phyloP scores from a whole-genome alignment of 2,329 filamentous ascomycete species.

The Hymenoscyphus linearis region DNA sequence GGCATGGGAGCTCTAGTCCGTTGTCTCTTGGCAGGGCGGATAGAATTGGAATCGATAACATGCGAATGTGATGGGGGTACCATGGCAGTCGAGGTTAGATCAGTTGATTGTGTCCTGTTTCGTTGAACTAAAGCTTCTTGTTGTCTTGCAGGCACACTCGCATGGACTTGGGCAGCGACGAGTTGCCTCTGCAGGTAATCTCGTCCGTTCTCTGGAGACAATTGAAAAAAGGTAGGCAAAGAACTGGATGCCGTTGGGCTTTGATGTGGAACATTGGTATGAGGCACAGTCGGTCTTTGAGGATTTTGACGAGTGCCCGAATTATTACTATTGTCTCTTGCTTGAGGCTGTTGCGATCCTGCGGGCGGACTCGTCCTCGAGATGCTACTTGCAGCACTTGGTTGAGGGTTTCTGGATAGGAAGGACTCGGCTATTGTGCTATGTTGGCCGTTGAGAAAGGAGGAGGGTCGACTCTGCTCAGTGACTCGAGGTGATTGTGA shows the following conservation, averaged over 20 bases:
- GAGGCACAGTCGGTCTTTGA: not conserved
- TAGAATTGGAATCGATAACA: not conserved
- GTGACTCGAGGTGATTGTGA: not conserved
- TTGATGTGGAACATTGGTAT: not conserved
- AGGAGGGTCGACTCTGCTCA: not conserved
- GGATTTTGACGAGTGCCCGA: not conserved
- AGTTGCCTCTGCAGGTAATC: not conserved
- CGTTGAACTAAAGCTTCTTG: not conserved
- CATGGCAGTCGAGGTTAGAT: not conserved
- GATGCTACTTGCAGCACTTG: not conserved
- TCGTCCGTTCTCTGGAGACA: not conserved
- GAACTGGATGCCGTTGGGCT: not conserved
- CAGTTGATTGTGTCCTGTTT: not conserved
- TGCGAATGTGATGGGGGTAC: constrained; percentile 1
- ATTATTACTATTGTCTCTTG: not conserved
- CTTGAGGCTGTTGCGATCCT: not conserved
- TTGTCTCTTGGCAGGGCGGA: constrained; percentile 13
- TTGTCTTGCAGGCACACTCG: not conserved
- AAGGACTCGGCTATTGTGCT: not conserved
- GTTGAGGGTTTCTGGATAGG: not conserved
- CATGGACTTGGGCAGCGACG: not conserved
- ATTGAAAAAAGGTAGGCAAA: not conserved
- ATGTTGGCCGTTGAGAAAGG: not conserved
- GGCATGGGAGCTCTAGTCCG: constrained; percentile 17
- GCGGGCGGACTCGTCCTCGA: not conserved